These are phyloP conservation scores for Ramalina intermedia DNA, from an alignment of 495 filamentous ascomycete species.

Conservation along the genomic window DNA sequence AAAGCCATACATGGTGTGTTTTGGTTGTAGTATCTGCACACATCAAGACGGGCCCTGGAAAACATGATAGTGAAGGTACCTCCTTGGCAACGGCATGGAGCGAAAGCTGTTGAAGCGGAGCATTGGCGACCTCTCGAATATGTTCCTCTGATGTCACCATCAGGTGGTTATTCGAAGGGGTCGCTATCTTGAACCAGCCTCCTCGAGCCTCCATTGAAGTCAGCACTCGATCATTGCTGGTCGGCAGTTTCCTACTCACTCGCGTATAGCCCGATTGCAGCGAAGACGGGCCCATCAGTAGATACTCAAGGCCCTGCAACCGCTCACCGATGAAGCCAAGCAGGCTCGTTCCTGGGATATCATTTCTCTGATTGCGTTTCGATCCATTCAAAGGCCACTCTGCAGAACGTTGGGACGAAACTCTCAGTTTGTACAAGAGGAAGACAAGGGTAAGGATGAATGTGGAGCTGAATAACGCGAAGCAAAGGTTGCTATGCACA, in stretches of 20 bases:
- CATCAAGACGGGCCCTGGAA: background rate
- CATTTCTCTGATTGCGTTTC: background rate
- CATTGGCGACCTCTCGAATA: conserved; percentile 16
- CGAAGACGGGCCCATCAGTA: conserved; percentile 4
- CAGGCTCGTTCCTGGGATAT: background rate
- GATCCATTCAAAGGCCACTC: no score
- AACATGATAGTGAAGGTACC: background rate
- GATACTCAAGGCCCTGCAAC: conserved; percentile 2
- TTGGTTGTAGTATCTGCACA: conserved; percentile 16
- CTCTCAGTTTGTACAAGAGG: no score
- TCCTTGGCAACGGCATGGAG: conserved; percentile 20
- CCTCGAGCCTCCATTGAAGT: conserved; percentile 11
- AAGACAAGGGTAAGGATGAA: no score
- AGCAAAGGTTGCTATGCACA: no score
- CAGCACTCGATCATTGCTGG: no score
- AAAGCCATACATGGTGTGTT: conserved; percentile 20
- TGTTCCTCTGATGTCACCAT: conserved; percentile 17
- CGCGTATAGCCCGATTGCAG: conserved; percentile 5
- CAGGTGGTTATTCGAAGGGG: conserved; percentile 14
- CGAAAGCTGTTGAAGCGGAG: conserved; percentile 16
- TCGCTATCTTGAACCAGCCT: conserved; percentile 10
- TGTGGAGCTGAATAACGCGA: no score
- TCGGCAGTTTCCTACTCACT: background rate
- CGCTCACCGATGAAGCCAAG: background rate
- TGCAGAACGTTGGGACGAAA: no score